Conservation (phyloP, 1,139 yeast genomes). For the Taphrina populina region DNA sequence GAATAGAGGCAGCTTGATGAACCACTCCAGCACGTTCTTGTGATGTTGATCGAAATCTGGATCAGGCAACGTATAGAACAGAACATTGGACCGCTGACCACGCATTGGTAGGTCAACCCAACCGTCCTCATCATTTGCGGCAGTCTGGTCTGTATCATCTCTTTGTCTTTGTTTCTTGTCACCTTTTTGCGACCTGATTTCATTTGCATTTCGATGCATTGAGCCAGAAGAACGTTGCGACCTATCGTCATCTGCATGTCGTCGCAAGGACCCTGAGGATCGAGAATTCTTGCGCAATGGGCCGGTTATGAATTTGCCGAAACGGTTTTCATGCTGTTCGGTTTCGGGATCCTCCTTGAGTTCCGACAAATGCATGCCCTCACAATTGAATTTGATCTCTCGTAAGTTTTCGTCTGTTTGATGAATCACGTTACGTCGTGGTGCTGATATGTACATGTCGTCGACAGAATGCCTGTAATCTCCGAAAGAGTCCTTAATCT, state of each 20-base stretch:
- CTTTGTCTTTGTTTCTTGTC: conserved; percentile 3
- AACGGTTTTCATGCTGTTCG: conserved; percentile 3
- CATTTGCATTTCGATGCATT: background rate
- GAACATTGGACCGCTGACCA: conserved; percentile 13
- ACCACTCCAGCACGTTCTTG: conserved; percentile 16
- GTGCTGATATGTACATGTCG: conserved; percentile 10
- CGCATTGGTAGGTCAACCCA: conserved; percentile 26
- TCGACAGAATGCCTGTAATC: background rate
- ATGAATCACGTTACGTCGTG: conserved; percentile 2
- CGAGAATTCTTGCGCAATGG: background rate
- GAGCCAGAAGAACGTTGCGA: background rate
- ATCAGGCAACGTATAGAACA: conserved; percentile 17
- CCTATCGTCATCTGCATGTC: background rate
- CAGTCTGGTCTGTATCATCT: conserved; percentile 2
- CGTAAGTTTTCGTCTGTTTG: background rate
- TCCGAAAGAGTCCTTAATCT: conserved; percentile 8
- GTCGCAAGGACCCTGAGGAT: background rate
- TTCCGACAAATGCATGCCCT: conserved; percentile 12
- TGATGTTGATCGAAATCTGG: conserved; percentile 19
- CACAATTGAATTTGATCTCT: conserved; percentile 3
- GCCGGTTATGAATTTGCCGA: background rate
- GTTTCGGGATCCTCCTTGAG: conserved; percentile 4
- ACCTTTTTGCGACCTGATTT: conserved; percentile 1
- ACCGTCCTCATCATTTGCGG: conserved; percentile 18
- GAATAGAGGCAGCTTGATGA: conserved; percentile 11